phyloP scores from a whole-genome alignment of 352 stramenopile species.

The Halophytophthora batemanensis region DNA sequence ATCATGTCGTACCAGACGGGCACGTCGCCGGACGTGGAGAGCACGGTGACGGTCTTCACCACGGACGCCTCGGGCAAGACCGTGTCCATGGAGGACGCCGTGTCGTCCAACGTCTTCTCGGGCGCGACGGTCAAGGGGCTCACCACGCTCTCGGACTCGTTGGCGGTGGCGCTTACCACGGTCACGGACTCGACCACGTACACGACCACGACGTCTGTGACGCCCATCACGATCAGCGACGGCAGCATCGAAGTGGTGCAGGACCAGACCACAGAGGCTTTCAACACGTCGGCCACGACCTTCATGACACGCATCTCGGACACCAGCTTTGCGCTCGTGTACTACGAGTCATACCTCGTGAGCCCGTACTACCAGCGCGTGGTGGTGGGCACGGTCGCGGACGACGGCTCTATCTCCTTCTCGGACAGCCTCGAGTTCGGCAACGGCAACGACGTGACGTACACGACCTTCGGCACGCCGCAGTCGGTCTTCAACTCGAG shows the following conservation, averaged over 20 bases:
- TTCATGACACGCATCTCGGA: slow-evolving; percentile 68
- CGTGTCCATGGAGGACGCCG: slow-evolving; percentile 35
- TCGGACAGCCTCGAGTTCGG: slow-evolving; percentile 55
- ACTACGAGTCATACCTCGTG: slow-evolving; percentile 65
- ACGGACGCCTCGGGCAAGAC: slow-evolving; percentile 43
- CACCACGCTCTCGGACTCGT: slow-evolving; percentile 57
- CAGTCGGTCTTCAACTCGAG: slow-evolving; percentile 62
- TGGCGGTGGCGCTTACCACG: slow-evolving; percentile 49
- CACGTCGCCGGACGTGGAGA: slow-evolving; percentile 30
- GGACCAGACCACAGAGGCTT: slow-evolving; percentile 39
- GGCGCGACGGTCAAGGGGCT: slow-evolving; percentile 57
- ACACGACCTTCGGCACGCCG: slow-evolving; percentile 54
- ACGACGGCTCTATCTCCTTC: slow-evolving; percentile 54
- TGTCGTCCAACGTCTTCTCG: slow-evolving; percentile 46
- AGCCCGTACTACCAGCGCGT: slow-evolving; percentile 56
- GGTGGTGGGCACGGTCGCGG: slow-evolving; percentile 43
- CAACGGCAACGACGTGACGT: slow-evolving; percentile 35
- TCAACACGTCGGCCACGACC: slow-evolving; percentile 63
- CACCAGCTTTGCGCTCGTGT: slow-evolving; percentile 56
- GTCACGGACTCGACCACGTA: slow-evolving; percentile 37
- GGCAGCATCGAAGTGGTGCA: slow-evolving; percentile 36
- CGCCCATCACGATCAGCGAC: slow-evolving; percentile 47
- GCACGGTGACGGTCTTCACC: slow-evolving; percentile 53
- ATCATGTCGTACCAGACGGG: slow-evolving; percentile 62
- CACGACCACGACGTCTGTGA: slow-evolving; percentile 39